phyloP scores from a whole-genome alignment of 2,329 filamentous ascomycete genomes.

The Penicillium sp. region DNA sequence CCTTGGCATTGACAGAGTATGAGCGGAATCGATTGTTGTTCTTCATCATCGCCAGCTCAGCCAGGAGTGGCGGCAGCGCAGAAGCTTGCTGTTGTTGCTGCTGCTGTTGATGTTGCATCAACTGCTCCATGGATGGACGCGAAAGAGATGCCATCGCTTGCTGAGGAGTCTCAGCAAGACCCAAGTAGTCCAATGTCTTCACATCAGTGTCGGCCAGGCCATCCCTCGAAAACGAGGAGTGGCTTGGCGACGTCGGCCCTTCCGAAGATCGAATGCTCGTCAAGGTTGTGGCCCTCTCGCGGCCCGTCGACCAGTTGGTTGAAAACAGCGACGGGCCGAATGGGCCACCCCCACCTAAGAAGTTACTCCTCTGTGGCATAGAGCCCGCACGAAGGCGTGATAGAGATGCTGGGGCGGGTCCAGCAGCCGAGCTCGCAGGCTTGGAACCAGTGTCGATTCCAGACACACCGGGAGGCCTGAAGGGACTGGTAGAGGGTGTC shows the following conservation, averaged over 20 bases:
- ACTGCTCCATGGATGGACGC: conserved; percentile 57
- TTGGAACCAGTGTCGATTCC: conserved; percentile 43
- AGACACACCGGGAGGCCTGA: conserved; percentile 62
- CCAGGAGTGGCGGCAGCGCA: conserved; percentile 64
- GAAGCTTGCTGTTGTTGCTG: conserved; percentile 51
- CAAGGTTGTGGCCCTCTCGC: conserved; percentile 83
- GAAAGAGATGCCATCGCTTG: conserved; percentile 72
- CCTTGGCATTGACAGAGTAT: conserved; percentile 97
- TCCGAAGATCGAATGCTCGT: conserved; percentile 88
- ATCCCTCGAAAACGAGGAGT: conserved; percentile 83
- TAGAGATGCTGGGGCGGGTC: conserved; percentile 70
- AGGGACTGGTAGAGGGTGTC: conserved; percentile 85
- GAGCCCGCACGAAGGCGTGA: conserved; percentile 89
- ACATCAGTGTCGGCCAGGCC: conserved; percentile 85
- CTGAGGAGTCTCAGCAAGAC: conserved; percentile 90
- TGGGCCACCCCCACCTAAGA: conserved; percentile 61
- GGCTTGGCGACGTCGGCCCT: conserved; percentile 80
- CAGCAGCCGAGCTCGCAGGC: conserved; percentile 46
- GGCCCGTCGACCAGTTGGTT: conserved; percentile 78
- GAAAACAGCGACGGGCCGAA: conserved; percentile 90
- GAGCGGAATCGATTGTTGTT: conserved; percentile 90
- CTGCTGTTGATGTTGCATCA: conserved; percentile 49
- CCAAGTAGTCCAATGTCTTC: conserved; percentile 91
- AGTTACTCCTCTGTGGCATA: conserved; percentile 84
- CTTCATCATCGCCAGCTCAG: conserved; percentile 73